Base-by-base conservation (phyloP, 768 basidiomycete species). In the Roridomyces roridus region DNA sequence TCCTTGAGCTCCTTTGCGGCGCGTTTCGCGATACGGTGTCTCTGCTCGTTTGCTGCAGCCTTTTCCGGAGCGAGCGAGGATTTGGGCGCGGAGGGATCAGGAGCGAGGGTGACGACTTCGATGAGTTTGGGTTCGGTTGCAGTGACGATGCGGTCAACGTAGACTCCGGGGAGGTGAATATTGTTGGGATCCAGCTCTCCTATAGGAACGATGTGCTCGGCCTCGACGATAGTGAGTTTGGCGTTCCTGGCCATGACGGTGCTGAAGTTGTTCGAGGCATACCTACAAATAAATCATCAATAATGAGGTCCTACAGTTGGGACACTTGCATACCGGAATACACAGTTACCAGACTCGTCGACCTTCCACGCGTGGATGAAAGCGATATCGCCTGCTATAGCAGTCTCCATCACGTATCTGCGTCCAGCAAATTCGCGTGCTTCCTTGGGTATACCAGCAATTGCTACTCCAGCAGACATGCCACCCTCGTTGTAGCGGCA, bases 341-440 rank as follows among this genome's bases (percentile, higher is more conserved):
- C 85, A 64, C 88, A 90, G 71, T 97, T 97, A 2, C 94, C 94
- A 39, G 86, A 82, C 69, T 93, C 92, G 62, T 97, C 94, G 14
- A 85, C 95, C 71, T 94, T 96, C 93, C 93, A 96, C 4, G 92
- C 95, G 41, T 86, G 80, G 42, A 97, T 77, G 70, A 97, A 87
- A 9, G 95, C 94, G 61, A 93, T 85, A 70, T 93, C 91, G 14
- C 88, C 91, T 15, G 82, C 75, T 58, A 94, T 83, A 8, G 91
- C 86, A 14, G 87, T 83, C 71, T 97, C 94, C 72, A 96, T 74
- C 25, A 96, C 75, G 73, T 88, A 96, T 68, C 83, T 77, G 66
- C 87, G 83, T n/a, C 93, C 94, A 55, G 86, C 81, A 59, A 95
- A 87, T 60, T 86, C 88, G 41, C 86, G 80, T 14, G 79, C 76